Evolutionary conservation across 1,284 basidiomycete species (phyloP), one percentile per base, ranked within the genome.

Genomic region (Puccinia polysora): DNA sequence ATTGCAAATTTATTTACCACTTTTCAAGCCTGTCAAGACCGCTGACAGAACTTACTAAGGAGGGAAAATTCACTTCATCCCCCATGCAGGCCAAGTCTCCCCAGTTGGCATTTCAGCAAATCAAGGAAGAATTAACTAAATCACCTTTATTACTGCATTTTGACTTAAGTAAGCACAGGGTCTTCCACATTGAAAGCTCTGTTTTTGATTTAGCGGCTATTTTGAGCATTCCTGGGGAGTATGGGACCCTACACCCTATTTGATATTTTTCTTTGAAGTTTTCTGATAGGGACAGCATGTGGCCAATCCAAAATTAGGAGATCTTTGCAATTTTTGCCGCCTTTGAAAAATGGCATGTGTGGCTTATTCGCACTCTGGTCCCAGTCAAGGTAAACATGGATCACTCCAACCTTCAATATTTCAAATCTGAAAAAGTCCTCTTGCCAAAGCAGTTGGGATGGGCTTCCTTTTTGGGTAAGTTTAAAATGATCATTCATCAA

Each of bases 321-420:
- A n/a, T 70, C 6, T 40, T 40, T 6, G 68, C 56, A 0, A 62
- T 70, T 58, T 32, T 45, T 38, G 52, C 34, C 6, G 50, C 36
- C 30, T 68, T 68, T 52, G 36, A 65, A 20, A 30, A 58, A 47
- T 69, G 65, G 65, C 36, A 43, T 3, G 53, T 55, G 10, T 59
- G 65, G 65, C 15, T 71, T 4, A 62, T 62, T n/a, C 58, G 68
- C 5, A 55, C 47, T 15, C 2, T 8, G 1, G 15, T 49, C 34
- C 58, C 59, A 4, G 49, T 63, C 0, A 12, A 36, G 18, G 68
- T 71, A 12, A 62, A 34, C 32, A 62, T 59, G 2, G 68, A 71
- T 45, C 68, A 71, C 34, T 38, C 56, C 0, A 71, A 71, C 20
- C 25, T 71, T 1, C 18, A 20, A 12, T 63, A 71, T 38, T 62